Evolutionary conservation across 2,329 filamentous ascomycete genomes (phyloP).

Genomic region (Diplodia mutila): DNA sequence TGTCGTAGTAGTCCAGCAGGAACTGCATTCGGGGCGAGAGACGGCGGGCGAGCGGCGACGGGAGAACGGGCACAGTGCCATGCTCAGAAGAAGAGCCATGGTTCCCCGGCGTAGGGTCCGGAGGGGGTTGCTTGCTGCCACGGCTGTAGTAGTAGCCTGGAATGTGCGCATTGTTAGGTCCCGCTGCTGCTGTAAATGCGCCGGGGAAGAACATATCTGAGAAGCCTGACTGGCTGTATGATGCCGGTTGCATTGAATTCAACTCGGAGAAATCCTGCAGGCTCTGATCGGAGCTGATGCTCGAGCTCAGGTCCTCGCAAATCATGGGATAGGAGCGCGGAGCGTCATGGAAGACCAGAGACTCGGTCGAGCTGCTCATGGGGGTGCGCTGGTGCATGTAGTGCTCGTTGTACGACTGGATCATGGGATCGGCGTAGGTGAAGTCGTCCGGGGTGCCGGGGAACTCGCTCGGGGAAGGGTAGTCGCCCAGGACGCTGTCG

Average conservation of each 20-base stretch:
- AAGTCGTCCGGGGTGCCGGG: constrained; percentile 52
- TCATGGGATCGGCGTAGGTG: constrained; percentile 43
- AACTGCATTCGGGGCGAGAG: constrained; percentile 80
- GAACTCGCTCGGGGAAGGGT: constrained; percentile 52
- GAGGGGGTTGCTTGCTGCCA: constrained; percentile 19
- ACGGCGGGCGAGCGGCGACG: constrained; percentile 40
- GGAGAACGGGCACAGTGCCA: background rate
- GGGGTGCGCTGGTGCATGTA: constrained; percentile 40
- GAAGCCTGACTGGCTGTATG: constrained; percentile 41
- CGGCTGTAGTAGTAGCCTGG: constrained; percentile 42
- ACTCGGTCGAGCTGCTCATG: constrained; percentile 45
- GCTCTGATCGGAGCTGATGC: constrained; percentile 52
- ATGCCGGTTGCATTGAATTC: constrained; percentile 37
- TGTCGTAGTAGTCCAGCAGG: constrained; percentile 92
- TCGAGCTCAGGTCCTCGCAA: constrained; percentile 49
- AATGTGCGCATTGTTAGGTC: constrained; percentile 28
- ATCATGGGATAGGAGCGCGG: constrained; percentile 42
- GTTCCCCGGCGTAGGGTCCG: constrained; percentile 21
- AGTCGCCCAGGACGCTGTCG: constrained; percentile 46
- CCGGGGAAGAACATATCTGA: constrained; percentile 41
- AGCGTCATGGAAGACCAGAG: constrained; percentile 40
- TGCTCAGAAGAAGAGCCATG: constrained; percentile 28
- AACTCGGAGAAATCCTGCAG: constrained; percentile 49
- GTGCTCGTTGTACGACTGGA: constrained; percentile 41
- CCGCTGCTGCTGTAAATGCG: constrained; percentile 23